Evolutionary conservation across 108 stramenopile species (phyloP), one percentile per base, ranked within the genome.

Genomic region (Nannochloropsis salina): DNA sequence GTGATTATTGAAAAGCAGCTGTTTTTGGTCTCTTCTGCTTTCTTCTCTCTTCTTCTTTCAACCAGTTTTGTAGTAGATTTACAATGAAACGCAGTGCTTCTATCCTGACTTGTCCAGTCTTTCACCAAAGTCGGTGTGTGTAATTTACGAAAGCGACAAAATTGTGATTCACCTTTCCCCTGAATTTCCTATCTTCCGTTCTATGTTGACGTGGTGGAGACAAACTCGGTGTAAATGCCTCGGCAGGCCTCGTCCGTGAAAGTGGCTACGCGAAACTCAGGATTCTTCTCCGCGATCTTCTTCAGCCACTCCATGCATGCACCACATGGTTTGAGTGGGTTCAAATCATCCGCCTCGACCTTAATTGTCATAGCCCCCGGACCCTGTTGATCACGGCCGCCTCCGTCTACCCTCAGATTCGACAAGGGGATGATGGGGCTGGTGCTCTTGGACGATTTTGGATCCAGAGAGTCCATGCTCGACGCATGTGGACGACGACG

Each of bases 251-350:
- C 84, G 88, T 98, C 96, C 5, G 97, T 97, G 87, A 97, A 98
- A 9, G 97, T 97, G 44, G 97, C 81, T 43, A 97, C 94, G 84
- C 93, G 92, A 88, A 98, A 98, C 82, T 95, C 93, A 9, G 98
- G 98, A 86, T 98, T 97, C 22, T 94, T 93, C 88, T 97, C 96
- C 15, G 95, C 95, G 84, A 98, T 97, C 88, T 98, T 98, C 88
- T 96, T 96, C 61, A 98, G 92, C 98, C 98, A 98, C 86, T 97
- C 96, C 85, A 93, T 96, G 92, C 98, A 98, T 9, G 96, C 94
- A 2, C 98, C 98, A 90, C 98, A 98, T 8, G 98, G 98, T 83
- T 93, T 92, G 11, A 98, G 90, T 0, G 97, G 97, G 90, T 98
- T 98, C 82, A 95, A 88, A 81, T 95, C 95, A 89, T 92, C 81